Evolutionary conservation across 2,329 filamentous ascomycete species (phyloP).

Genomic region (Fusarium sp.): DNA sequence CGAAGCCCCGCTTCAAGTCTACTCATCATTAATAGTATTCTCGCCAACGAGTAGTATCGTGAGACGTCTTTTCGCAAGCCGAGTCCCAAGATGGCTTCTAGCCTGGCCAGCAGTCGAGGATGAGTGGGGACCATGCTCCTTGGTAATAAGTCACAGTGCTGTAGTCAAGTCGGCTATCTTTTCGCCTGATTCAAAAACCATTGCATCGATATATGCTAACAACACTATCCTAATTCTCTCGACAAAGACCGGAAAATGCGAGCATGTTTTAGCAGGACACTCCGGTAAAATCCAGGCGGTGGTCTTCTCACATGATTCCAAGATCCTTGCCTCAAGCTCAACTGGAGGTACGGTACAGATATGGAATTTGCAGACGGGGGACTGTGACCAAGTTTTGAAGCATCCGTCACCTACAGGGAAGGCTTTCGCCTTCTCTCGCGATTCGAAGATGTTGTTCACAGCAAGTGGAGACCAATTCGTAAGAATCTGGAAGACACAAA

Average conservation of each 20-base stretch:
- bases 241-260: not conserved
- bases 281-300: fast-evolving
- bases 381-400: fast-evolving
- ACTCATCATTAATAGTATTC: not conserved
- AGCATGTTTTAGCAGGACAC: not conserved
- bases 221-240: not conserved
- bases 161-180: not conserved
- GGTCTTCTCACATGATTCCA: not conserved
- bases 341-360: not conserved
- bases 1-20: not conserved
- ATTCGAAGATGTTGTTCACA: fast-evolving
- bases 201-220: fast-evolving
- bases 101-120: not conserved
- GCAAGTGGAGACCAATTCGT: not conserved
- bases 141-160: not conserved
- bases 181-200: not conserved
- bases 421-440: not conserved
- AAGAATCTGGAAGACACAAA: not conserved
- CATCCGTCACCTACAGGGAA: fast-evolving
- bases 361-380: not conserved
- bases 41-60: not conserved
- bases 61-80: not conserved
- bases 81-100: not conserved
- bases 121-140: not conserved
- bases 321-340: not conserved